These are phyloP conservation scores for Theobroma cacao DNA, from an alignment of 345 rosid species.

Conservation along the genomic window DNA sequence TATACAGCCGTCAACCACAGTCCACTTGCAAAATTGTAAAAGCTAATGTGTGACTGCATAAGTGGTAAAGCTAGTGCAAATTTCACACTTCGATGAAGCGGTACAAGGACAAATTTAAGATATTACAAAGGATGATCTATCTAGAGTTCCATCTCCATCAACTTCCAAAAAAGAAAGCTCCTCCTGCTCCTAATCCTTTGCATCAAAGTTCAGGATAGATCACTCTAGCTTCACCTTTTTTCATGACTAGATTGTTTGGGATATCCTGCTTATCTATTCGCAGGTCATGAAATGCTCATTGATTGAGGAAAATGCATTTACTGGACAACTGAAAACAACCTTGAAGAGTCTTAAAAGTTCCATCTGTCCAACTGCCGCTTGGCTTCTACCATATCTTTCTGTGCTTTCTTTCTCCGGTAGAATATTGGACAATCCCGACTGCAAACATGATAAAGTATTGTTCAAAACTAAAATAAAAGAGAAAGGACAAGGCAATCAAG, in stretches of 20 bases:
- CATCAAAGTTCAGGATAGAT: background rate
- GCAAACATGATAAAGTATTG: conserved; percentile 11
- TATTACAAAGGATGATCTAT: background rate
- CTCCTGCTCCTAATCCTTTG: background rate
- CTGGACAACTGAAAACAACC: background rate
- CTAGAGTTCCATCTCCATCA: background rate
- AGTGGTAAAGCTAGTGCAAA: background rate
- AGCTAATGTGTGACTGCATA: background rate
- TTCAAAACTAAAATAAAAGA: background rate
- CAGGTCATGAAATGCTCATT: background rate
- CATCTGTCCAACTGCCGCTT: conserved; percentile 75
- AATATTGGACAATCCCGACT: conserved; percentile 99
- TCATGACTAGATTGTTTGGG: background rate
- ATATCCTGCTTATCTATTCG: background rate
- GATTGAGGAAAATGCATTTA: background rate
- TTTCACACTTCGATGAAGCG: background rate
- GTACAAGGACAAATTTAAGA: background rate
- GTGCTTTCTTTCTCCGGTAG: conserved; percentile 93
- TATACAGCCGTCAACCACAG: background rate
- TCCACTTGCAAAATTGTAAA: background rate
- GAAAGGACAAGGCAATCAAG: background rate
- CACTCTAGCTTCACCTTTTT: too few species aligned
- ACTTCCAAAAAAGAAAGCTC: background rate
- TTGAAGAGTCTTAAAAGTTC: conserved; percentile 50
- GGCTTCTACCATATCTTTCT: conserved; percentile 92